A percentile compares a stretch with the other conserved stretches of the same genome.
phyloP scores from a whole-genome alignment of 2,329 filamentous ascomycete genomes.

The Fusarium anthophilum region DNA sequence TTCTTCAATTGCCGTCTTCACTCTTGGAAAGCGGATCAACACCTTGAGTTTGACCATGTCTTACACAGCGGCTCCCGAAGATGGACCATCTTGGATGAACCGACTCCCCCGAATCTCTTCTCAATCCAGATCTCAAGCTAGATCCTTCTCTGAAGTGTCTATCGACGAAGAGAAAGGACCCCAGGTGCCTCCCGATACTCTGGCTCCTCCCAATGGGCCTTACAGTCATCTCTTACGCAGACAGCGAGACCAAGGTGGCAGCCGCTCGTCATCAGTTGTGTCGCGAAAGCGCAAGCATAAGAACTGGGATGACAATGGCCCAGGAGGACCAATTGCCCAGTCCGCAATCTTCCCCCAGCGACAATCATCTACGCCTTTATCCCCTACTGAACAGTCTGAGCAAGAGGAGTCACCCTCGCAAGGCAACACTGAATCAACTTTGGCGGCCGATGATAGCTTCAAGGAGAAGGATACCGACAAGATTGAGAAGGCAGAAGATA shows the following conservation, averaged over 20 bases:
- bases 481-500: constrained; percentile 37
- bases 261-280: constrained; percentile 68
- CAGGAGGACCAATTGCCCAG: constrained; percentile 87
- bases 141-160: constrained; percentile 84
- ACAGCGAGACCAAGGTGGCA: constrained; percentile 78
- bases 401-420: constrained; percentile 45
- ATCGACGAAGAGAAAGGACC: constrained; percentile 69
- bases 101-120: constrained; percentile 78
- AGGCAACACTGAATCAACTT: constrained; percentile 48
- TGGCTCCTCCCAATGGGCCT: constrained; percentile 72
- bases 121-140: constrained; percentile 81
- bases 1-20: constrained; percentile 98
- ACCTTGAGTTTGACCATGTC: constrained; percentile 95
- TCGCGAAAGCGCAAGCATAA: constrained; percentile 71
- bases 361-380: constrained; percentile 41
- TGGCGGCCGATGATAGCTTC: constrained; percentile 46
- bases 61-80: constrained; percentile 89
- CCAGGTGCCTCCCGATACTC: constrained; percentile 71
- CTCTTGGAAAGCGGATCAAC: constrained; percentile 97
- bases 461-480: constrained; percentile 45
- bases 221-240: constrained; percentile 75
- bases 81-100: constrained; percentile 95
- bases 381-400: constrained; percentile 37
- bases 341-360: constrained; percentile 84
- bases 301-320: constrained; percentile 77